phyloP scores from a whole-genome alignment of 23 red algal genomes.

The Gracilariopsis chorda region DNA sequence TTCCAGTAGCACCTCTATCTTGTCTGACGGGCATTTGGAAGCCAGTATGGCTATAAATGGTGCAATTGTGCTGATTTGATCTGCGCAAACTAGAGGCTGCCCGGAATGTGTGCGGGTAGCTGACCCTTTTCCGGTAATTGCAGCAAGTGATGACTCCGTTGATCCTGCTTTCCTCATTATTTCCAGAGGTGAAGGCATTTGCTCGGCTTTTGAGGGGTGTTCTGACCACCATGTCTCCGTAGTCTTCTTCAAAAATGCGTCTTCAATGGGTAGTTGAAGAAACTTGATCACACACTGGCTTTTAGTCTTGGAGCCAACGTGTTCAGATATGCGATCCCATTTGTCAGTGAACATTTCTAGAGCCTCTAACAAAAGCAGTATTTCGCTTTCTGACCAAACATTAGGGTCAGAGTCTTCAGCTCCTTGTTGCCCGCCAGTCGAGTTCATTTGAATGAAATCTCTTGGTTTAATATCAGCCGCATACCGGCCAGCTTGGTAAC shows the following conservation, averaged over 20 bases:
- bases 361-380: slow-evolving; percentile 84
- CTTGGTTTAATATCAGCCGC: slow-evolving; percentile 68
- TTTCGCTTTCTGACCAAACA: slow-evolving; percentile 94
- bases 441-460: slow-evolving; percentile 93
- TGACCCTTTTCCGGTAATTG: slow-evolving; percentile 2
- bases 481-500: slow-evolving; percentile 67
- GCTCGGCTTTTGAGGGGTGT: neutral
- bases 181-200: slow-evolving; percentile 36
- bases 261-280: slow-evolving; percentile 97
- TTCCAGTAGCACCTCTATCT: slow-evolving; percentile 15
- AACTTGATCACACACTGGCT: slow-evolving; percentile 95
- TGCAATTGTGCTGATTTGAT: slow-evolving; percentile 54
- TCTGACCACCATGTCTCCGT: slow-evolving; percentile 50
- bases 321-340: slow-evolving; percentile 90
- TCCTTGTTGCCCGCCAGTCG: slow-evolving; percentile 10
- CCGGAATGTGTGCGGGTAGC: slow-evolving; percentile 15
- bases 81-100: slow-evolving; percentile 51
- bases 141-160: slow-evolving; percentile 32
- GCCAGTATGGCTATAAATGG: slow-evolving; percentile 29
- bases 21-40: slow-evolving; percentile 6
- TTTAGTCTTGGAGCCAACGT: slow-evolving; percentile 88
- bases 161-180: slow-evolving; percentile 34
- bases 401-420: slow-evolving; percentile 37
- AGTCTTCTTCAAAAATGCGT: slow-evolving; percentile 69
- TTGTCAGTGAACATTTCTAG: slow-evolving; percentile 95